phyloP scores from a whole-genome alignment of 768 basidiomycete species.

The Mycena leptocephala region DNA sequence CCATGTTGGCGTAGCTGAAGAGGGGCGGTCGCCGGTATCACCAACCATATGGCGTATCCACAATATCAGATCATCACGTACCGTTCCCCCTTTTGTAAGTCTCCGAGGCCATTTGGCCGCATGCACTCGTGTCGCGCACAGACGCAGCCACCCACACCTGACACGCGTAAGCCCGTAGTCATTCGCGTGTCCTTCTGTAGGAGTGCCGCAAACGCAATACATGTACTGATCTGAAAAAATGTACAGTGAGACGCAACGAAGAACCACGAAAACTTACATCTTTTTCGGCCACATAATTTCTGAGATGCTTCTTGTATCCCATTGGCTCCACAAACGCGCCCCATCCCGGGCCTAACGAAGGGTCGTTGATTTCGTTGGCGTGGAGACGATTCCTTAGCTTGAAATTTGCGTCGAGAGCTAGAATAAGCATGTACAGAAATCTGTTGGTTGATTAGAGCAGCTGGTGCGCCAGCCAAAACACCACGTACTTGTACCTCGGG shows the following conservation, averaged over 20 bases:
- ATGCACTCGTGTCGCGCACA: slow-evolving; percentile 38
- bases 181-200: slow-evolving; percentile 33
- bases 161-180: slow-evolving; percentile 8
- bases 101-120: not conserved
- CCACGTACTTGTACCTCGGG: not conserved
- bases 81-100: slow-evolving; percentile 42
- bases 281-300: slow-evolving; percentile 3
- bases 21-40: too few species aligned
- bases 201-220: slow-evolving; percentile 32
- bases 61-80: not conserved
- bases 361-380: slow-evolving; percentile 18
- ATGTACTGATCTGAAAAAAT: slow-evolving; percentile 23
- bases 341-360: slow-evolving; percentile 22
- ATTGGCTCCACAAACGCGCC: not conserved
- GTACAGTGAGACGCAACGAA: not conserved
- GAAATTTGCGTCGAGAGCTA: slow-evolving; percentile 47
- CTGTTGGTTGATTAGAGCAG: slow-evolving; percentile 5
- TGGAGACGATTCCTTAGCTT: slow-evolving; percentile 34
- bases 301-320: not conserved
- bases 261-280: not conserved
- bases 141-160: slow-evolving; percentile 27
- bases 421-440: slow-evolving; percentile 38
- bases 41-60: not conserved
- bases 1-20: slow-evolving; percentile 40
- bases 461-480: too few species aligned